Evolutionary conservation across 257 asterid genomes (phyloP).

Genomic region (Gentiana straminea): DNA sequence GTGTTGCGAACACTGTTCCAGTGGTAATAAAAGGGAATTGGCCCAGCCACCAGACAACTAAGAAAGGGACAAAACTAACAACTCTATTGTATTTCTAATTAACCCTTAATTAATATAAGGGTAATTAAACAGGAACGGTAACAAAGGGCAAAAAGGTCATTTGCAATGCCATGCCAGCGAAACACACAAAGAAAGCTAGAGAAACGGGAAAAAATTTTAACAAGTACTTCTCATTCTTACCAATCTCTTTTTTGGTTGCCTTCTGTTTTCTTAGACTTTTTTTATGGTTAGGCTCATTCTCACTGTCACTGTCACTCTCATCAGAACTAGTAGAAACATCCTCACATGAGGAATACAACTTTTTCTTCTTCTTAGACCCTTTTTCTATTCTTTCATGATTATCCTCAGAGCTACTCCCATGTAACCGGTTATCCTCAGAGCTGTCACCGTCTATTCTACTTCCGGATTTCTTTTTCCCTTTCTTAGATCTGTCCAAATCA

Average conservation of each 20-base stretch:
- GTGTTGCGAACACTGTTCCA: constrained; percentile 9
- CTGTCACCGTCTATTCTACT: constrained; percentile 31
- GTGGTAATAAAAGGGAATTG: constrained; percentile 27
- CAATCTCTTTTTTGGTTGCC: too few species aligned
- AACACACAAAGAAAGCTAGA: neutral
- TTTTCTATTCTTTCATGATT: constrained; percentile 49
- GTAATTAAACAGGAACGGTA: too few species aligned
- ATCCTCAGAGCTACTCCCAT: constrained; percentile 51
- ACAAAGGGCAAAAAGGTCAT: too few species aligned
- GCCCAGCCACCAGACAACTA: constrained; percentile 13
- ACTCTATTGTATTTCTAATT: neutral
- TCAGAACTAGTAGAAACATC: constrained; percentile 44
- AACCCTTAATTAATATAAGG: constrained; percentile 10
- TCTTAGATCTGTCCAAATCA: constrained; percentile 21
- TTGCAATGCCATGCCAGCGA: too few species aligned
- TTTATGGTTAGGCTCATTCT: neutral
- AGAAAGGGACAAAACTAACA: too few species aligned
- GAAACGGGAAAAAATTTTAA: neutral
- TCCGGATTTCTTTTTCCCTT: constrained; percentile 35
- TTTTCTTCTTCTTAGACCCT: constrained; percentile 56
- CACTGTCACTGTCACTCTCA: neutral
- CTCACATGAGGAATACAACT: constrained; percentile 76
- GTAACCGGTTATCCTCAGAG: constrained; percentile 30
- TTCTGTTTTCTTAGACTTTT: too few species aligned
- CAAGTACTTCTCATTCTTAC: neutral